Evolutionary conservation across 768 basidiomycete species (phyloP).

Genomic region (Neoboletus brunneissimus): DNA sequence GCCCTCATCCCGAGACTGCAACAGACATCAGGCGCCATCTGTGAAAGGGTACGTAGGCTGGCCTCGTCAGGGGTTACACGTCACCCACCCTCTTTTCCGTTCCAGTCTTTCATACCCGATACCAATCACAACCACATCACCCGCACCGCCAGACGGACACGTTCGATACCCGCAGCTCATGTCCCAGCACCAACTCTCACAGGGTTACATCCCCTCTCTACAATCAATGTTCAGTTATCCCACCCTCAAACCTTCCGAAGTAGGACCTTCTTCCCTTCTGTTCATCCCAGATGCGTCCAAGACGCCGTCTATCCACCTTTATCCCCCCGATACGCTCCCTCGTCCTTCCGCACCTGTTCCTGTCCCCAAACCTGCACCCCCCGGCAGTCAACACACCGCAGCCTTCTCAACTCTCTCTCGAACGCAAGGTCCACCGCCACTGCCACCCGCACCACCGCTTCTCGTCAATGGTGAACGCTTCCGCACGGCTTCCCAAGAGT

Average conservation of each 20-base stretch:
- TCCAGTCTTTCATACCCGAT: constrained; percentile 42
- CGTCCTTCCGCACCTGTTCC: constrained; percentile 30
- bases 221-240: constrained; percentile 64
- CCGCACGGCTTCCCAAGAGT: constrained; percentile 35
- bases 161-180: constrained; percentile 70
- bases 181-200: constrained; percentile 73
- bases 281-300: constrained; percentile 38
- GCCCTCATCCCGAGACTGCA: constrained; percentile 28
- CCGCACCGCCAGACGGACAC: constrained; percentile 46
- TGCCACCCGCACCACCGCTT: constrained; percentile 20
- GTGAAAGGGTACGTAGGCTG: constrained; percentile 35
- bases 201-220: constrained; percentile 77
- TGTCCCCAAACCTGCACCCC: constrained; percentile 5
- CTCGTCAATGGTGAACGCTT: constrained; percentile 27
- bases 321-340: constrained; percentile 36
- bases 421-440: constrained; percentile 24
- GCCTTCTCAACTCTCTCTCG: constrained; percentile 29
- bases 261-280: constrained; percentile 42
- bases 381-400: constrained; percentile 16
- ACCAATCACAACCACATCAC: constrained; percentile 69
- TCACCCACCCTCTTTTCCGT: constrained; percentile 17
- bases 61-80: constrained; percentile 1
- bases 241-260: constrained; percentile 33
- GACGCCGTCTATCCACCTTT: constrained; percentile 24
- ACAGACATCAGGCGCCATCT: constrained; percentile 28